A percentile compares a stretch with the other conserved stretches of the same genome.
These are phyloP conservation scores for Xylaria hypoxylon DNA, from an alignment of 2,329 filamentous ascomycete genomes.

Conservation along the genomic window DNA sequence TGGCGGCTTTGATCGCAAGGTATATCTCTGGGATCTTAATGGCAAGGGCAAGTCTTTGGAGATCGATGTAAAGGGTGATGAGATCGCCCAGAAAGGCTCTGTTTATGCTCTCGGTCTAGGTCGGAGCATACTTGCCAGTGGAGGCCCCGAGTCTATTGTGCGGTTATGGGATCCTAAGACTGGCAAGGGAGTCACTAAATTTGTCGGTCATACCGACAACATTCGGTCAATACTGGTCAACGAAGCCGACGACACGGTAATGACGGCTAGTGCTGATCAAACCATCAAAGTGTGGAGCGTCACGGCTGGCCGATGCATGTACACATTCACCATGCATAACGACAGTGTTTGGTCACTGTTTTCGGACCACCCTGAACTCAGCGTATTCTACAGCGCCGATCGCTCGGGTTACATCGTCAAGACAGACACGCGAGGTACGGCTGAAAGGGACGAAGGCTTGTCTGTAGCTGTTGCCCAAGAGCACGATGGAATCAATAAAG, in stretches of 20 bases:
- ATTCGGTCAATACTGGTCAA: conserved; percentile 92
- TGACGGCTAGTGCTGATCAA: conserved; percentile 95
- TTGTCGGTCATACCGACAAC: conserved; percentile 96
- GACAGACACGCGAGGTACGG: conserved; percentile 83
- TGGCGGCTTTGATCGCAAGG: conserved; percentile 90
- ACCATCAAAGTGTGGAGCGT: conserved; percentile 99
- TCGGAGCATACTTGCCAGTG: conserved; percentile 85
- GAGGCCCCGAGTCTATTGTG: conserved; percentile 93
- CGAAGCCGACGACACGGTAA: conserved; percentile 86
- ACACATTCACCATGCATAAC: conserved; percentile 98
- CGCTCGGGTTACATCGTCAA: conserved; percentile 94
- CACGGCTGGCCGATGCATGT: conserved; percentile 94
- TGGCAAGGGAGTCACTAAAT: conserved; percentile 92
- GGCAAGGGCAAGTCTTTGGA: conserved; percentile 87
- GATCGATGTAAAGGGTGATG: conserved; percentile 86
- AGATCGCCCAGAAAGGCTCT: conserved; percentile 89
- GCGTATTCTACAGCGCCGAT: conserved; percentile 94
- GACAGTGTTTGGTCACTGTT: conserved; percentile 97
- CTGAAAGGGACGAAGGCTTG: conserved; percentile 84
- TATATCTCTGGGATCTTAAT: conserved; percentile 92
- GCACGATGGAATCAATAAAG: conserved; percentile 80
- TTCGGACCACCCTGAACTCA: conserved; percentile 85
- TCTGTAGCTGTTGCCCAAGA: conserved; percentile 94
- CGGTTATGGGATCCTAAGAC: conserved; percentile 91
- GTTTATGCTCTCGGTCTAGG: conserved; percentile 90